These are phyloP conservation scores for Phytophthora pini DNA, from an alignment of 352 stramenopile genomes.

Conservation along the genomic window DNA sequence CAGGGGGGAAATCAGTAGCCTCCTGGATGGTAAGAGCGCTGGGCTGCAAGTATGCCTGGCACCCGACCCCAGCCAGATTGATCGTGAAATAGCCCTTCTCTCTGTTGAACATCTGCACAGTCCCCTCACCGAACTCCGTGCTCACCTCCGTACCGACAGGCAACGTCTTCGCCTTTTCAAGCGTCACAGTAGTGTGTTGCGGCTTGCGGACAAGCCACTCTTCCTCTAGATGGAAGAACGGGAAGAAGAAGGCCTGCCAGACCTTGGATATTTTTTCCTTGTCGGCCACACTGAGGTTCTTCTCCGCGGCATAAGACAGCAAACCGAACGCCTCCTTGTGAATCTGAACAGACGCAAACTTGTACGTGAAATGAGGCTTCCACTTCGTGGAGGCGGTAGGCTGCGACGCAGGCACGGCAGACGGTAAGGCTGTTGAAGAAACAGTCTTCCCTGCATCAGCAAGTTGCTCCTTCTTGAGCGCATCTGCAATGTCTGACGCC, in stretches of 20 bases:
- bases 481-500: slow-evolving; percentile 65
- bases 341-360: slow-evolving; percentile 77
- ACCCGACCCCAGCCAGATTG: slow-evolving; percentile 60
- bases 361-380: slow-evolving; percentile 82
- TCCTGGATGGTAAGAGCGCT: slow-evolving; percentile 81
- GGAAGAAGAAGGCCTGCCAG: slow-evolving; percentile 86
- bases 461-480: slow-evolving; percentile 65
- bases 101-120: slow-evolving; percentile 75
- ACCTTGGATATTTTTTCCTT: slow-evolving; percentile 89
- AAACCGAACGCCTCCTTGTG: slow-evolving; percentile 87
- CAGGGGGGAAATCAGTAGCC: slow-evolving; percentile 73
- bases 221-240: slow-evolving; percentile 85
- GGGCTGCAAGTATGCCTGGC: slow-evolving; percentile 78
- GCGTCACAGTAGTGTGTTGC: slow-evolving; percentile 65
- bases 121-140: slow-evolving; percentile 86
- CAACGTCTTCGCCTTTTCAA: slow-evolving; percentile 72
- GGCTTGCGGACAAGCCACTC: slow-evolving; percentile 85
- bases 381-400: slow-evolving; percentile 29
- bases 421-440: slow-evolving; percentile 7
- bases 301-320: slow-evolving; percentile 83
- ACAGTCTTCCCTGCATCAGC: slow-evolving; percentile 10
- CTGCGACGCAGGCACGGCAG: slow-evolving; percentile 6
- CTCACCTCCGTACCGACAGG: slow-evolving; percentile 74
- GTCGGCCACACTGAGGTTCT: slow-evolving; percentile 79
- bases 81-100: slow-evolving; percentile 71